phyloP scores from a whole-genome alignment of 495 filamentous ascomycete species.

The Annulohypoxylon moriforme region DNA sequence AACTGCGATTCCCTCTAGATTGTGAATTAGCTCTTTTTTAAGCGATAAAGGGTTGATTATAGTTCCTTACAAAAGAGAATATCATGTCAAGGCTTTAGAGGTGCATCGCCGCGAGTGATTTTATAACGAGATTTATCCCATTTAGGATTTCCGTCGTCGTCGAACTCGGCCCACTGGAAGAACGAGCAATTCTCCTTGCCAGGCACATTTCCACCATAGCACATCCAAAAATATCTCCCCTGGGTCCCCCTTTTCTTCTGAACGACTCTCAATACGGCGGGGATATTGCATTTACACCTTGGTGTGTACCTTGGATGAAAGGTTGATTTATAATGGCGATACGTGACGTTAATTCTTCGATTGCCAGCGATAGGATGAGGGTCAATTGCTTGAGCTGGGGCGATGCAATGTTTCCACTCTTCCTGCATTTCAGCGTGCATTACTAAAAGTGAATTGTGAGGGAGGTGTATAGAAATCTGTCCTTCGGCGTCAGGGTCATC shows the following conservation, averaged over 20 bases:
- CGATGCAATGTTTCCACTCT: conserved; percentile 82
- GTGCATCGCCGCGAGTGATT: background rate
- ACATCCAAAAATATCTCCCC: conserved; percentile 95
- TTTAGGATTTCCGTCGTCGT: conserved; percentile 83
- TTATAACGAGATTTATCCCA: conserved; percentile 61
- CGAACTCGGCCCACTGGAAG: conserved; percentile 91
- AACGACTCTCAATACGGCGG: conserved; percentile 80
- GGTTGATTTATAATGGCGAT: conserved; percentile 81
- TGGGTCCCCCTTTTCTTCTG: conserved; percentile 78
- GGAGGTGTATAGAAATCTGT: conserved; percentile 90
- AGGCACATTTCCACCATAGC: conserved; percentile 78
- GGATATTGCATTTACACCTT: conserved; percentile 72
- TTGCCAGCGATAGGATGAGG: conserved; percentile 85
- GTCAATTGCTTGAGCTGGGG: conserved; percentile 76
- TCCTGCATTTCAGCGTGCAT: conserved; percentile 97
- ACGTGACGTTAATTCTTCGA: conserved; percentile 90
- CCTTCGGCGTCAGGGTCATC: conserved; percentile 72
- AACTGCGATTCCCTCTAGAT: background rate
- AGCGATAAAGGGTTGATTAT: no score
- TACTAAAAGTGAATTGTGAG: conserved; percentile 90
- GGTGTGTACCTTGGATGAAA: conserved; percentile 79
- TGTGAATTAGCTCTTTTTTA: no score
- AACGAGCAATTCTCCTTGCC: conserved; percentile 82
- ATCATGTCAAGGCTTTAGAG: background rate
- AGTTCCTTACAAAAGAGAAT: background rate